Conservation (phyloP, 1,284 basidiomycete genomes). For the Ustilago tritici region DNA sequence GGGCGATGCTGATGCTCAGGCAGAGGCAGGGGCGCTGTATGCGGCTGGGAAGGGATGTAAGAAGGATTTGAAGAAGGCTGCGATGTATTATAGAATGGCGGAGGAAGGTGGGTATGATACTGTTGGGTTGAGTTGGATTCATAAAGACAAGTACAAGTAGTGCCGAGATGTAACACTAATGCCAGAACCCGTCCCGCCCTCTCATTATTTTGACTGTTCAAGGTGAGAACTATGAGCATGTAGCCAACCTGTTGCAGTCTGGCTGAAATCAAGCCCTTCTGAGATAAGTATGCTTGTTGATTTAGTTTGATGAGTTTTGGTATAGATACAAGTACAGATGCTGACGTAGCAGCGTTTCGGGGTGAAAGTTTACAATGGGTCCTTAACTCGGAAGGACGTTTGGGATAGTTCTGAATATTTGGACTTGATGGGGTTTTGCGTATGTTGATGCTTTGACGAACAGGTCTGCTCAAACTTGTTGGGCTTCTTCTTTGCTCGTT, state of each 20-base stretch:
- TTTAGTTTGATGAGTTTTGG: slow-evolving; percentile 6
- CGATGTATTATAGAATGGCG: slow-evolving; percentile 88
- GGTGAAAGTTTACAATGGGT: slow-evolving; percentile 1
- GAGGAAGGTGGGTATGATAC: slow-evolving; percentile 69
- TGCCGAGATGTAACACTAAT: neutral
- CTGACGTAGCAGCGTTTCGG: neutral
- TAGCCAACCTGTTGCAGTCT: neutral
- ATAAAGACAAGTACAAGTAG: slow-evolving; percentile 64
- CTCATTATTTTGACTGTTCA: neutral
- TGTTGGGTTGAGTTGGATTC: slow-evolving; percentile 65
- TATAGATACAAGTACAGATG: slow-evolving; percentile 38
- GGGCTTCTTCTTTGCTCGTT: neutral
- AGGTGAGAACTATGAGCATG: neutral
- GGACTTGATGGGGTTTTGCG: neutral
- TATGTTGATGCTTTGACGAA: neutral
- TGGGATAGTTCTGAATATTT: neutral
- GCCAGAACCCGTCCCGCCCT: neutral
- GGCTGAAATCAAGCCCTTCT: neutral
- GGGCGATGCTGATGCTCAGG: slow-evolving; percentile 87
- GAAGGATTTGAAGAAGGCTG: slow-evolving; percentile 86
- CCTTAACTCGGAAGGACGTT: neutral
- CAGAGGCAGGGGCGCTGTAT: slow-evolving; percentile 81
- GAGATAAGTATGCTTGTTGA: neutral
- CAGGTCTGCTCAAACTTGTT: neutral
- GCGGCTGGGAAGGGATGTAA: slow-evolving; percentile 84